phyloP scores from a whole-genome alignment of 148 eudicot genomes.

The Spergularia marina region DNA sequence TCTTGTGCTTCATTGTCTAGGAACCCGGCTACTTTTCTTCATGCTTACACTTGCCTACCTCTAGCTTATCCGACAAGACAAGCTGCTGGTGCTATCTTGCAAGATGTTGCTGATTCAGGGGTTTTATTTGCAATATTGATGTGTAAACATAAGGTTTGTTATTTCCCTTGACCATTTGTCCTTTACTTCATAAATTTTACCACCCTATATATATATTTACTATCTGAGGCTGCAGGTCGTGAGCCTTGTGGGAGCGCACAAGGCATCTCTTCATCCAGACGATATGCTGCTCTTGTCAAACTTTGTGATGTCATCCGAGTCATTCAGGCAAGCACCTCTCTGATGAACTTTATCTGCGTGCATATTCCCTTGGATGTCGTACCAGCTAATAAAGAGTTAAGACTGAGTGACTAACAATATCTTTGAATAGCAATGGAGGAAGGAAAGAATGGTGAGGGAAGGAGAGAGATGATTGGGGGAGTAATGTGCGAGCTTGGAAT shows the following conservation, averaged over 20 bases:
- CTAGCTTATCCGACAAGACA: slow-evolving; percentile 92
- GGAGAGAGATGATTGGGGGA: not conserved
- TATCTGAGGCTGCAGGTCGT: slow-evolving; percentile 61
- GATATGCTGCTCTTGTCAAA: slow-evolving; percentile 92
- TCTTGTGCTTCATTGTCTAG: slow-evolving; percentile 31
- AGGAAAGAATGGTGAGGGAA: not conserved
- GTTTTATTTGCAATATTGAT: slow-evolving; percentile 91
- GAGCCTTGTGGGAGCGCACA: slow-evolving; percentile 93
- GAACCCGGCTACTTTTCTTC: slow-evolving; percentile 98
- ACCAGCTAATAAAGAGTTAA: slow-evolving; percentile 6
- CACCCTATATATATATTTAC: slow-evolving; percentile 13
- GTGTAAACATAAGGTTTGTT: slow-evolving; percentile 83
- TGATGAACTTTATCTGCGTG: not conserved
- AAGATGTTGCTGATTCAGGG: slow-evolving; percentile 93
- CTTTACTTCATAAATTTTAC: not conserved
- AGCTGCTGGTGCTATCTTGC: slow-evolving; percentile 91
- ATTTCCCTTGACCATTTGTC: not conserved
- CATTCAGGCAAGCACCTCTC: slow-evolving; percentile 63
- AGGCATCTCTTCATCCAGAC: slow-evolving; percentile 95
- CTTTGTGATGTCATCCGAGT: slow-evolving; percentile 90
- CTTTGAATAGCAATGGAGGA: not conserved
- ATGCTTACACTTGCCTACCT: slow-evolving; percentile 97
- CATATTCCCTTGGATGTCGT: not conserved
- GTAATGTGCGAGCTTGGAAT: not conserved
- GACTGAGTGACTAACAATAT: not conserved